These are phyloP conservation scores for Hyaloscypha finlandica DNA, from an alignment of 495 filamentous ascomycete species.

Conservation along the genomic window DNA sequence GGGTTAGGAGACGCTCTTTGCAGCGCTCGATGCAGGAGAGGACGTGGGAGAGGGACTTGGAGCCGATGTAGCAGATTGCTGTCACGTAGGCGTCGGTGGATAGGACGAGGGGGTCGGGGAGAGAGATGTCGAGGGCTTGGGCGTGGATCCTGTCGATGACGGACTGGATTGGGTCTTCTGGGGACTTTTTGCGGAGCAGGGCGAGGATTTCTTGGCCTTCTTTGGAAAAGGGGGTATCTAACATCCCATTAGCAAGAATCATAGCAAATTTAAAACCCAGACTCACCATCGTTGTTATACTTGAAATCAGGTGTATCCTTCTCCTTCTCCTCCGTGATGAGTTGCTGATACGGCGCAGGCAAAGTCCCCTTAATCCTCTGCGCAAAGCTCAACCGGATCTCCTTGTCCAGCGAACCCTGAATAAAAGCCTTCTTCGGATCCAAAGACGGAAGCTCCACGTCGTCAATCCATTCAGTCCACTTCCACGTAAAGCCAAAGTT, in stretches of 20 bases:
- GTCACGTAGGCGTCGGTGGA: constrained; percentile 94
- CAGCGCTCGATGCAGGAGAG: constrained; percentile 94
- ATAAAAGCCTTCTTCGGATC: constrained; percentile 95
- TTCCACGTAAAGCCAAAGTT: constrained; percentile 99
- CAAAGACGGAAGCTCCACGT: constrained; percentile 72
- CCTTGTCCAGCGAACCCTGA: constrained; percentile 86
- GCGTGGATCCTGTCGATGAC: constrained; percentile 76
- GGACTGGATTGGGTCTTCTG: constrained; percentile 77
- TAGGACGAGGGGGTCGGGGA: constrained; percentile 71
- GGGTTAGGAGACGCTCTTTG: constrained; percentile 83
- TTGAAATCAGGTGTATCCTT: constrained; percentile 95
- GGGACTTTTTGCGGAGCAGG: constrained; percentile 79
- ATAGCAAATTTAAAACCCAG: background rate
- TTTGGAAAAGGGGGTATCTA: constrained; percentile 76
- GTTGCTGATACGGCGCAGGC: constrained; percentile 75
- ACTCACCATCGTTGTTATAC: constrained; percentile 75
- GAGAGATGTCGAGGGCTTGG: constrained; percentile 63
- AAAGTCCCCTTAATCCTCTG: constrained; percentile 94
- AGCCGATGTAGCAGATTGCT: constrained; percentile 85
- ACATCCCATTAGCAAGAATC: background rate
- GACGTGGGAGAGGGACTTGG: constrained; percentile 94
- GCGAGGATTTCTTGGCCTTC: constrained; percentile 78
- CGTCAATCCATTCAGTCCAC: constrained; percentile 96
- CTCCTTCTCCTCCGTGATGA: constrained; percentile 87
- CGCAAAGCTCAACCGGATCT: constrained; percentile 94